Conservation (phyloP, 495 filamentous ascomycete species). For the Hyphodiscus hymeniophilus region DNA sequence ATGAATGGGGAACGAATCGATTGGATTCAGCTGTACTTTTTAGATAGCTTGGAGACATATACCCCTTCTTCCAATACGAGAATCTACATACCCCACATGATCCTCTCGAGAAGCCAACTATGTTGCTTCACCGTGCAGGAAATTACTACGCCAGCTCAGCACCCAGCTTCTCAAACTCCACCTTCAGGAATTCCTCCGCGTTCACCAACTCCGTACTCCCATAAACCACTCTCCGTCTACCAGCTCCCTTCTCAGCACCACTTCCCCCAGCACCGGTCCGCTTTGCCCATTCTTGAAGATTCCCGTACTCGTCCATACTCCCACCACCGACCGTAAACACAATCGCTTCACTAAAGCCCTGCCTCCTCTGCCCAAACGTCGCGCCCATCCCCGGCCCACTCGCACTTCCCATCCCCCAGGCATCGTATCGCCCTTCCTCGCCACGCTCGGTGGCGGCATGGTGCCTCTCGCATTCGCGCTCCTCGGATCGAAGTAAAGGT, state of each 20-base stretch:
- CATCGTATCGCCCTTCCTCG: slow-evolving; percentile 34
- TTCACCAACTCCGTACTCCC: slow-evolving; percentile 93
- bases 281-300: slow-evolving; percentile 91
- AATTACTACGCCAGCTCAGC: slow-evolving; percentile 10
- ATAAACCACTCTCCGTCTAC: slow-evolving; percentile 75
- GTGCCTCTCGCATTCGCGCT: slow-evolving; percentile 87
- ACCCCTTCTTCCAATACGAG: neutral
- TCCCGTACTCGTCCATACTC: slow-evolving; percentile 98
- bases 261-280: slow-evolving; percentile 50
- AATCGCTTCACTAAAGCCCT: slow-evolving; percentile 91
- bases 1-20: neutral
- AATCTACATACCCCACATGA: too few species aligned
- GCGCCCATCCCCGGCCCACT: slow-evolving; percentile 60
- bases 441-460: slow-evolving; percentile 67
- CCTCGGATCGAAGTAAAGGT: slow-evolving; percentile 97
- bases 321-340: slow-evolving; percentile 97
- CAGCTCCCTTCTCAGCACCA: slow-evolving; percentile 35
- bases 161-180: slow-evolving; percentile 75
- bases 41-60: neutral
- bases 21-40: neutral
- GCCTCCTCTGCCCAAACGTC: slow-evolving; percentile 86
- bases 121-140: too few species aligned
- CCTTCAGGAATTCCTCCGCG: slow-evolving; percentile 75
- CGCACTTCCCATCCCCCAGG: slow-evolving; percentile 17
- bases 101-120: too few species aligned